A percentile compares a stretch with the other conserved stretches of the same genome.
Evolutionary conservation across 495 filamentous ascomycete species (phyloP).

Genomic region (Aspergillus sparsus): DNA sequence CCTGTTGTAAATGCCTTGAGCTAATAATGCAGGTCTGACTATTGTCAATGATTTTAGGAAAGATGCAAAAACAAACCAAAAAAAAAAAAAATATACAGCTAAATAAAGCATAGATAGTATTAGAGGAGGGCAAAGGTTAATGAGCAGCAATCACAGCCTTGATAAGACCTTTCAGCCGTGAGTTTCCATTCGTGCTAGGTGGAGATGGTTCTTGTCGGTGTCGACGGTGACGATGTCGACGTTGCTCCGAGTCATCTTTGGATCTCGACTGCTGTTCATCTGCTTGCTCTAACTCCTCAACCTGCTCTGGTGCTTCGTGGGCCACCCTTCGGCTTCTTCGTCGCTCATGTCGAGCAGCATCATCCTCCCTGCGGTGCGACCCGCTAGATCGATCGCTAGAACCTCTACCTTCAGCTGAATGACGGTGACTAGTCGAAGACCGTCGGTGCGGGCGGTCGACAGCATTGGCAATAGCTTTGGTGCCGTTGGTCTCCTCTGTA

Average conservation of each 20-base stretch:
- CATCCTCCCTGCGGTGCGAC: conserved; percentile 28
- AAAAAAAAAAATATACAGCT: neutral
- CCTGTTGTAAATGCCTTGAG: neutral
- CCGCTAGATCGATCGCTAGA: conserved; percentile 34
- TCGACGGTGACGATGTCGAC: conserved; percentile 35
- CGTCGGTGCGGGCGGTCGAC: conserved; percentile 30
- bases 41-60: neutral
- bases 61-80: neutral
- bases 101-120: neutral
- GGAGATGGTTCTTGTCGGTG: conserved; percentile 40
- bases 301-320: neutral
- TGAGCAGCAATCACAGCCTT: conserved; percentile 40
- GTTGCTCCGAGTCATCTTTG: conserved; percentile 26
- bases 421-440: conserved; percentile 35
- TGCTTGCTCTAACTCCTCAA: conserved; percentile 9
- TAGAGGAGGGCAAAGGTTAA: conserved; percentile 23
- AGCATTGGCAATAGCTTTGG: conserved; percentile 34
- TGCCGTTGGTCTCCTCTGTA: conserved; percentile 39
- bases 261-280: conserved; percentile 20
- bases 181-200: conserved; percentile 26
- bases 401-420: conserved; percentile 33
- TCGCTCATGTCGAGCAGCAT: conserved; percentile 21
- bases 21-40: neutral
- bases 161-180: conserved; percentile 42
- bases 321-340: neutral